Evolutionary conservation across 331 rosid species (phyloP), one percentile per base, ranked within the genome.

Genomic region (Dryas integrifolia): DNA sequence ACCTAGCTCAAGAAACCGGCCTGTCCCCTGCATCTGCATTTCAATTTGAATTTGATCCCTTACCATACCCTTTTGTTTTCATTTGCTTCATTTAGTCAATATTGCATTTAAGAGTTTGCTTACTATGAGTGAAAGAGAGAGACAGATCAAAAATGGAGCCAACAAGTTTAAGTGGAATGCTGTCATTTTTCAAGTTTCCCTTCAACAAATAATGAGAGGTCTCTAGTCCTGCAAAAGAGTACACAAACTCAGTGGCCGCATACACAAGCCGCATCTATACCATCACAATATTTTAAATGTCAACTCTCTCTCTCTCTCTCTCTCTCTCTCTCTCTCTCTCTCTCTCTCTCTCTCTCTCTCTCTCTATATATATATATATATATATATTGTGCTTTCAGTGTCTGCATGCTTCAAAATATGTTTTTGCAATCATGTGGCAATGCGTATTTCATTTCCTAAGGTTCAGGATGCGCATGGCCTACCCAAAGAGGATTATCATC

Each of bases 241-340:
- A 26, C 9, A 12, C 40, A 43, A 69, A 69, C 57, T 69, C 50
- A 61, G 80, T 69, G 76, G 60, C 51, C 15, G 55, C 58, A 48
- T 47, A 58, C 69, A 58, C 52, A 57, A 67, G 41, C 56, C 58
- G 30, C 67, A 45, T 57, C 70, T 47, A 56, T 11, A 10, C 51
- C 50, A 46, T 21, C 15, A 70, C 6, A 61, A 26, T 45, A 15
- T 41, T 46, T 47, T 21, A 56, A 55, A 65, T 72, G 77, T 72
- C 73, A 56, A 30, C 35, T 30, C 35, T 2, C 35, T 73, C 79
- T 12, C 40, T n/a, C 58, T 41, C 60, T 15, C 48, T n/a, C 41
- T 57, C 67, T 45, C 41, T 30, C 35, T 30, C 35, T 30, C 41
- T 57, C 67, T 45, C 41, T 30, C 35, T 30, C 35, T 30, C 21